Evolutionary conservation across 495 filamentous ascomycete genomes (phyloP).

Genomic region (Neurospora sp.): DNA sequence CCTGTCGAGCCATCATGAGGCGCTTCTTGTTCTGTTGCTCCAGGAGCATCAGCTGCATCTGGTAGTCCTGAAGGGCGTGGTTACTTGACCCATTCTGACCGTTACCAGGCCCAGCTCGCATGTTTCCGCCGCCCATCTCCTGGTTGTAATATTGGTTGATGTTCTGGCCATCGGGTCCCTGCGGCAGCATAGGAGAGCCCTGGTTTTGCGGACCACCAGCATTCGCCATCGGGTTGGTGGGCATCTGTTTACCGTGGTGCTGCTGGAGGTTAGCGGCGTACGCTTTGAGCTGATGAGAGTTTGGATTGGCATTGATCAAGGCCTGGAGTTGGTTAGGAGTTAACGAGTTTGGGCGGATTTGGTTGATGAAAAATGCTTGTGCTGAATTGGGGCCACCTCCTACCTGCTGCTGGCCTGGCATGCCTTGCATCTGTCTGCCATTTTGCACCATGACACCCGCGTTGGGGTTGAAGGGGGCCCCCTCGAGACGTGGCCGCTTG

Average conservation of each 20-base stretch:
- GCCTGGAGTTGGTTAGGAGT: slow-evolving; percentile 68
- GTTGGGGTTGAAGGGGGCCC: slow-evolving; percentile 50
- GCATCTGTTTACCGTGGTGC: slow-evolving; percentile 71
- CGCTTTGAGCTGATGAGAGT: slow-evolving; percentile 48
- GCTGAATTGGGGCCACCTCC: slow-evolving; percentile 39
- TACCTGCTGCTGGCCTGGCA: slow-evolving; percentile 67
- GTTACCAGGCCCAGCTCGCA: slow-evolving; percentile 47
- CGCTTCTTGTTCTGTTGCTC: slow-evolving; percentile 99
- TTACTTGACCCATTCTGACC: slow-evolving; percentile 57
- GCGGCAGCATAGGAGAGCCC: slow-evolving; percentile 69
- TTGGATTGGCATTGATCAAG: slow-evolving; percentile 50
- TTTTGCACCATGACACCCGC: slow-evolving; percentile 67
- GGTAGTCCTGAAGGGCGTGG: slow-evolving; percentile 94
- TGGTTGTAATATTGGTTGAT: slow-evolving; percentile 60
- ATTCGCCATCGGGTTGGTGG: slow-evolving; percentile 51
- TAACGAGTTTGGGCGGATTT: slow-evolving; percentile 64
- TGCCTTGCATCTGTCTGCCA: slow-evolving; percentile 60
- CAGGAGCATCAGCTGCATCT: slow-evolving; percentile 98
- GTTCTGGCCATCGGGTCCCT: slow-evolving; percentile 54
- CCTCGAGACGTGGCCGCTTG: slow-evolving; percentile 83
- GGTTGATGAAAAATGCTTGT: slow-evolving; percentile 61
- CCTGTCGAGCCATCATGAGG: slow-evolving; percentile 92
- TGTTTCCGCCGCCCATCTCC: slow-evolving; percentile 41
- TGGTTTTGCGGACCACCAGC: slow-evolving; percentile 46
- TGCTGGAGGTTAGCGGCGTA: slow-evolving; percentile 76